These are phyloP conservation scores for Holtermanniella nyarrowii DNA, from an alignment of 768 basidiomycete genomes.

Conservation along the genomic window DNA sequence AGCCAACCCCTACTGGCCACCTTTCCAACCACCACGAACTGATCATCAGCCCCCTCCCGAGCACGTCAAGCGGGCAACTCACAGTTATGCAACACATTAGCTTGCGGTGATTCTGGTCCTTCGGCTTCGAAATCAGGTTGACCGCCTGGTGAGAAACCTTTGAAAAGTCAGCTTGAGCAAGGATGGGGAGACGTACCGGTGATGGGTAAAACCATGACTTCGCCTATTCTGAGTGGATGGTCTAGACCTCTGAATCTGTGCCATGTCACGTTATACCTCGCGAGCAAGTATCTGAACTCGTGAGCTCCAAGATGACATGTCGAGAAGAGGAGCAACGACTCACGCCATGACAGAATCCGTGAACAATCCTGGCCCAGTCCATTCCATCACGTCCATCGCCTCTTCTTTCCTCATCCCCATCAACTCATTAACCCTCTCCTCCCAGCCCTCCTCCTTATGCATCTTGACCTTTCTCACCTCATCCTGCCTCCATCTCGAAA, in stretches of 20 bases:
- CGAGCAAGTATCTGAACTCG: slow-evolving; percentile 25
- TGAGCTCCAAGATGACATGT: slow-evolving; percentile 5
- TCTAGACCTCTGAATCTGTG: slow-evolving; percentile 21
- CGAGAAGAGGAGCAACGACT: slow-evolving; percentile 3
- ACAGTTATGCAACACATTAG: slow-evolving; percentile 26
- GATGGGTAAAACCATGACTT: slow-evolving; percentile 32
- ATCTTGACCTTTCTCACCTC: slow-evolving; percentile 6
- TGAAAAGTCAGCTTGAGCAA: neutral
- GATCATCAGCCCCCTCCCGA: neutral
- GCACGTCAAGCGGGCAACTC: slow-evolving; percentile 4
- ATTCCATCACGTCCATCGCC: slow-evolving; percentile 31
- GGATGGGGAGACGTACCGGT: slow-evolving; percentile 7
- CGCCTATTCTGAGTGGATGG: slow-evolving; percentile 36
- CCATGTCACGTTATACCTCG: slow-evolving; percentile 34
- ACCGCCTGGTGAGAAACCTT: slow-evolving; percentile 25
- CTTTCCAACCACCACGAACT: neutral
- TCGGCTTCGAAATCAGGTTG: slow-evolving; percentile 21
- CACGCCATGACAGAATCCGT: slow-evolving; percentile 25
- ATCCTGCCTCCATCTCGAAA: slow-evolving; percentile 11
- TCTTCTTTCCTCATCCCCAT: slow-evolving; percentile 7
- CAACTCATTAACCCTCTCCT: slow-evolving; percentile 7
- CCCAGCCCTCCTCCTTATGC: slow-evolving; percentile 3
- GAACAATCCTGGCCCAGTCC: slow-evolving; percentile 34
- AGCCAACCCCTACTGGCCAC: neutral
- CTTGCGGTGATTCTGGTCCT: slow-evolving; percentile 15